Conservation (phyloP, 2,329 filamentous ascomycete genomes). For the Ustilaginoidea virens region DNA sequence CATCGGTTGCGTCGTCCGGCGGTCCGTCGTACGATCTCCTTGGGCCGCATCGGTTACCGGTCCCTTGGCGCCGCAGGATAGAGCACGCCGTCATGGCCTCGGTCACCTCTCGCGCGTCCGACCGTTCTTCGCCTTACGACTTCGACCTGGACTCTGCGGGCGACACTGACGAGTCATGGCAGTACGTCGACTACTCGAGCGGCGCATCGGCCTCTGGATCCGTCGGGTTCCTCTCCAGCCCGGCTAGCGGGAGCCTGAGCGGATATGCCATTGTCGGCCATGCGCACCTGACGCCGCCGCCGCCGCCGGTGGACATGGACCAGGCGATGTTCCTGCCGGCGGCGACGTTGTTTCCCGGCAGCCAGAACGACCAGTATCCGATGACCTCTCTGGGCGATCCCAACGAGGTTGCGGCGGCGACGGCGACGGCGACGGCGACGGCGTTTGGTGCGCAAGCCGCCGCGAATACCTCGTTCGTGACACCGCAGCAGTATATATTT, state of each 20-base stretch:
- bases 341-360: constrained; percentile 16
- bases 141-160: constrained; percentile 23
- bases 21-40: too few species aligned
- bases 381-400: constrained; percentile 7
- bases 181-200: constrained; percentile 23
- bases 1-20: too few species aligned
- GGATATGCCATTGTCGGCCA: constrained; percentile 32
- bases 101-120: constrained; percentile 22
- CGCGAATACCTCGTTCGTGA: constrained; percentile 11
- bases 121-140: constrained; percentile 23
- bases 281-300: constrained; percentile 15
- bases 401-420: constrained; percentile 4
- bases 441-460: not conserved
- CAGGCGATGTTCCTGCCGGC: constrained; percentile 18
- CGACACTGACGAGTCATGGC: constrained; percentile 31
- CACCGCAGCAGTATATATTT: constrained; percentile 24
- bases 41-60: too few species aligned
- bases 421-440: constrained; percentile 1
- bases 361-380: constrained; percentile 14
- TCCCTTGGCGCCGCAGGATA: too few species aligned
- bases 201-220: constrained; percentile 21
- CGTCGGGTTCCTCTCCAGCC: constrained; percentile 31
- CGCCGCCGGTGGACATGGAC: constrained; percentile 24
- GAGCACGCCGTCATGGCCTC: constrained; percentile 16
- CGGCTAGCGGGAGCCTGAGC: constrained; percentile 33